Evolutionary conservation across 1,284 basidiomycete species (phyloP), one percentile per base, ranked within the genome.

Genomic region (Dichomitus squalens): DNA sequence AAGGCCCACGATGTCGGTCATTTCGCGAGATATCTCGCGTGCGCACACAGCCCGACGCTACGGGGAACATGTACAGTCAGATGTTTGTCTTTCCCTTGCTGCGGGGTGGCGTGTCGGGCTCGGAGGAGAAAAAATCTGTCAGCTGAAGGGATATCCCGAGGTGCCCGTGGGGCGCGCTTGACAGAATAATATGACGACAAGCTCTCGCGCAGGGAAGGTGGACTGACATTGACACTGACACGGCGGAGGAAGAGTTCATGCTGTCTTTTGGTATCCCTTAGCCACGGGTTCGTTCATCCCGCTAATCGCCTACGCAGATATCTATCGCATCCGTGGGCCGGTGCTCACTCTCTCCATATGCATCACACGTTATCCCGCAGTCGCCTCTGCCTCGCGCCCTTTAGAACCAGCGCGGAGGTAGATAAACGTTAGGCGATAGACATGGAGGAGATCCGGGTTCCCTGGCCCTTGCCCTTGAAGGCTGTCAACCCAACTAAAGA

Each of bases 401-500:
- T n/a, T 29, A 29, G 27, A 46, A 33, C 29, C 44, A 46, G 9
- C 44, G n/a, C 44, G 6, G 16, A 16, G 18, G 27, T 38, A 52
- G 50, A 52, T 52, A 52, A n/a, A 44, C 51, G 18, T 53, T 33
- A 16, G 14, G 41, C 51, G 51, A 53, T 53, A 23, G 33, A 46
- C 23, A 46, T 43, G 34, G 36, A 27, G 14, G 47, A 49, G 38
- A 34, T 54, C 46, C 40, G 46, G 33, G 36, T 21, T 34, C 20
- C 2, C 4, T 18, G 1, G 8, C 27, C 27, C 44, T 31, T 53
- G 52, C 49, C 50, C 52, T 51, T 46, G 25, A 44, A 41, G 50
- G 6, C 47, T 49, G 55, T 55, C n/a, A 41, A 41, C 35, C 53
- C 54, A 56, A 18, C 44, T 46, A 9, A 50, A 60, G 20, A 39